Base-by-base conservation (phyloP, 495 filamentous ascomycete genomes). In the Paragyromitra xinjiangensis region DNA sequence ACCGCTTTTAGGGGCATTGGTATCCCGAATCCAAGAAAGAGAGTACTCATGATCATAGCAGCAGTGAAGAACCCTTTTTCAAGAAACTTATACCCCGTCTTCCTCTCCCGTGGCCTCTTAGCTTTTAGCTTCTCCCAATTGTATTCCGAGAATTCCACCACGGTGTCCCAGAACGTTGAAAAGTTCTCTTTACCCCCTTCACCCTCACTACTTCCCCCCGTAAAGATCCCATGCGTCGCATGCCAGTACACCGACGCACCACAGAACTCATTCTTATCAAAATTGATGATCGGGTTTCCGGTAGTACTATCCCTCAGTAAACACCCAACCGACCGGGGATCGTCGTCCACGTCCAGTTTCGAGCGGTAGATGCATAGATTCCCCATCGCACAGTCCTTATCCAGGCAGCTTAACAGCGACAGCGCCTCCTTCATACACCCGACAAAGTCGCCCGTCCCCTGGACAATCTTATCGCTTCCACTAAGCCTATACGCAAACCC, bases 11-110 rank as follows among this genome's bases (percentile, higher is more conserved):
- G 11, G 6, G 44, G 69, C 69, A 71, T 71, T 6, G 42, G 24
- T 26, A 71, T 51, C 12, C 69, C 69, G n/a, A 71, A 64, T 7
- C 69, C 69, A 1, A 71, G n/a, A 12, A 71, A 71, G 0, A 71
- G 58, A 24, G 69, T 71, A 24, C 42, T 71, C 58, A 71, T 71
- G 14, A 63, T 37, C 34, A 71, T 53, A 4, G 42, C 58, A 5
- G 58, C 69, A 1, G 26, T 64, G 29, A 71, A 71, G 29, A 63
- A 71, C 1, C 39, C 16, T 9, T 39, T 48, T 3, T 12, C n/a
- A 14, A 71, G 16, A 58, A 39, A 51, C 9, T 16, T 39, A 26
- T 64, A 51, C 4, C 40, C 6, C 2, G 42, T 29, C 7, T 7
- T n/a, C 24, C 42, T 26, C 29, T 63, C 44, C 1, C 26, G 3